These are phyloP conservation scores for Yamadazyma atmosphaerica DNA, from an alignment of 1,139 yeast genomes.

Conservation along the genomic window DNA sequence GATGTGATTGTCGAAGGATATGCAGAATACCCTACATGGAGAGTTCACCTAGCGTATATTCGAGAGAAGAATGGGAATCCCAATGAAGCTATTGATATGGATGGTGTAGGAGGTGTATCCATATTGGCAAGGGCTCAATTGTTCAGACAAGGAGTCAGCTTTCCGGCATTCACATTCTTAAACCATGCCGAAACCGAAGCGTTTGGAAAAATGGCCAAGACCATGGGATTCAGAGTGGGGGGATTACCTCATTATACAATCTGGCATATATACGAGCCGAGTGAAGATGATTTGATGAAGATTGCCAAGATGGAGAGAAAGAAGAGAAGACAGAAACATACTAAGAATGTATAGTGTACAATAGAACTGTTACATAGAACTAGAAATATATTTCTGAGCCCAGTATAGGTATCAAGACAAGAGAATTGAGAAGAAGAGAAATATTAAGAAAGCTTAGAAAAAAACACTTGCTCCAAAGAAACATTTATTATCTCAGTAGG, in stretches of 20 bases:
- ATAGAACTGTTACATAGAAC: too few relatives aligned
- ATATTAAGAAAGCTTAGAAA: too few relatives aligned
- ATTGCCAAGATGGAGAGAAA: slow-evolving; percentile 72
- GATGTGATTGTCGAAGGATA: slow-evolving; percentile 91
- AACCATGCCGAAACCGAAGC: slow-evolving; percentile 95
- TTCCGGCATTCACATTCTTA: slow-evolving; percentile 85
- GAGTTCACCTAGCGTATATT: slow-evolving; percentile 77
- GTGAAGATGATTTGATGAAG: slow-evolving; percentile 83
- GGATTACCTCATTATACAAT: slow-evolving; percentile 89
- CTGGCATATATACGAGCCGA: slow-evolving; percentile 88
- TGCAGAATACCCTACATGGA: slow-evolving; percentile 86
- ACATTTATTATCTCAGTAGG: slow-evolving; percentile 41
- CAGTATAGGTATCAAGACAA: too few relatives aligned
- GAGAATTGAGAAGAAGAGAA: too few relatives aligned
- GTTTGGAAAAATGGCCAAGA: slow-evolving; percentile 81
- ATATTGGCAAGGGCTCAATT: slow-evolving; percentile 79
- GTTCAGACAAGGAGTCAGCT: slow-evolving; percentile 81
- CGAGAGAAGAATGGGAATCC: slow-evolving; percentile 66
- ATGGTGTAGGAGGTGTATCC: slow-evolving; percentile 91
- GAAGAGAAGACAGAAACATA: slow-evolving; percentile 48
- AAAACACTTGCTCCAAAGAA: slow-evolving; percentile 1
- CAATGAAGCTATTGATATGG: slow-evolving; percentile 67
- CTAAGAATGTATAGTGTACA: slow-evolving; percentile 5
- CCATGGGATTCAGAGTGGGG: slow-evolving; percentile 78
- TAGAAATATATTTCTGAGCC: too few relatives aligned